Percentiles rank a stretch among this genome's conserved stretches.
phyloP scores from a whole-genome alignment of 2,329 filamentous ascomycete species.

The Lasiodiplodia hormozganensis region DNA sequence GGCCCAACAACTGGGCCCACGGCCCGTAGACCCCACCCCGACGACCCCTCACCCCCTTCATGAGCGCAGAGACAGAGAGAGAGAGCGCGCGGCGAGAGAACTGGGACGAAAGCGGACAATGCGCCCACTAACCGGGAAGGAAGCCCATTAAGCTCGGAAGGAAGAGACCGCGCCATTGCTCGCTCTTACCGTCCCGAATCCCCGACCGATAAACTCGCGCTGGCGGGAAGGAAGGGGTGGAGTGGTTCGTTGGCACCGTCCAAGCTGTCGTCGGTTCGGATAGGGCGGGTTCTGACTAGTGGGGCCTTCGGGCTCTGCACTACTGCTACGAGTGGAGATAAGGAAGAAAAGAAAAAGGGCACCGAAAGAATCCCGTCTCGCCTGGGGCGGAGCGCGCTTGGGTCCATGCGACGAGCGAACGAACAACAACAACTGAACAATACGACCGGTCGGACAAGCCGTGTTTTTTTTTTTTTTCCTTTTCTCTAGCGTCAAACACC shows the following conservation, averaged over 20 bases:
- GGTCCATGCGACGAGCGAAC: not conserved
- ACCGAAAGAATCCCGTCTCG: not conserved
- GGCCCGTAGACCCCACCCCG: no score
- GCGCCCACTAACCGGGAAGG: not conserved
- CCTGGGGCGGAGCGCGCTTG: not conserved
- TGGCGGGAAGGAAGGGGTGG: constrained; percentile 4
- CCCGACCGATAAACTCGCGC: not conserved
- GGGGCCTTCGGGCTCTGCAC: not conserved
- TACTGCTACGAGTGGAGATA: not conserved
- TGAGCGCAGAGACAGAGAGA: not conserved
- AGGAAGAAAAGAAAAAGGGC: not conserved
- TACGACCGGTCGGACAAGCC: not conserved
- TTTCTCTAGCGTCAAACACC: constrained; percentile 2
- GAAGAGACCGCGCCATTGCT: not conserved
- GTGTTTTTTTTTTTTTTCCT: not conserved
- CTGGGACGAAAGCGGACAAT: not conserved
- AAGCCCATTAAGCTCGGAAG: not conserved
- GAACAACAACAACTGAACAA: not conserved
- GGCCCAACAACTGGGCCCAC: no score
- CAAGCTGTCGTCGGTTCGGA: not conserved
- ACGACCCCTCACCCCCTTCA: not conserved
- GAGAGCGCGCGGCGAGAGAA: no score
- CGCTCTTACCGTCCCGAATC: not conserved
- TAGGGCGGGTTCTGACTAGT: not conserved
- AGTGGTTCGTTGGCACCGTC: not conserved